Evolutionary conservation across 2,329 filamentous ascomycete species (phyloP).

Genomic region (Albophoma yamanashiensis): DNA sequence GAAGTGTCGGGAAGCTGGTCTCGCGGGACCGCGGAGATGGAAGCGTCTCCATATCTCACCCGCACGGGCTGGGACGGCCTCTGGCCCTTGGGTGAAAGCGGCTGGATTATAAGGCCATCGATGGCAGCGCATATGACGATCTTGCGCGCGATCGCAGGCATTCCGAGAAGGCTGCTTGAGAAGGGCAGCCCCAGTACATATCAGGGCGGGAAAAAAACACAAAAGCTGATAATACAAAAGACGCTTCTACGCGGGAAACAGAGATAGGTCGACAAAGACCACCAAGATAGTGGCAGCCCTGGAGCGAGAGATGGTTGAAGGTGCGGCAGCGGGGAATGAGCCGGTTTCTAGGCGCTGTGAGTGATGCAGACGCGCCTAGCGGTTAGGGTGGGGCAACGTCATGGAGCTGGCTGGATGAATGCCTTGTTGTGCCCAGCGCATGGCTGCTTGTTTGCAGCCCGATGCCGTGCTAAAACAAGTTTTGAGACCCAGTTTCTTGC

Average conservation of each 20-base stretch:
- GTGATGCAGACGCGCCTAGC: neutral
- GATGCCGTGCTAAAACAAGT: neutral
- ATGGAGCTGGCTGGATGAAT: neutral
- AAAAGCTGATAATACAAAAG: neutral
- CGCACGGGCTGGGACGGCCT: conserved; percentile 46
- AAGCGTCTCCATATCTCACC: conserved; percentile 58
- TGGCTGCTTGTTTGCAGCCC: neutral
- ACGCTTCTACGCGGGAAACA: neutral
- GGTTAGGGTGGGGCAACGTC: neutral
- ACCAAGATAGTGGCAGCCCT: neutral
- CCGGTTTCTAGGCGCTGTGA: neutral
- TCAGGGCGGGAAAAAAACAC: neutral
- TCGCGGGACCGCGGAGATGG: conserved; percentile 30
- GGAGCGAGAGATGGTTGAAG: neutral
- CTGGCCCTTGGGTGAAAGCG: conserved; percentile 51
- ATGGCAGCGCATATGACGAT: conserved; percentile 69
- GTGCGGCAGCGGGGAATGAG: neutral
- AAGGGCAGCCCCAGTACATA: neutral
- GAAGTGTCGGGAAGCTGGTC: conserved; percentile 34
- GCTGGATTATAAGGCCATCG: conserved; percentile 75
- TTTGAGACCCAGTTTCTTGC: neutral
- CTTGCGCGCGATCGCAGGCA: conserved; percentile 73
- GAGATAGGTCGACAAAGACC: neutral
- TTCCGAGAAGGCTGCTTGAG: conserved; percentile 23
- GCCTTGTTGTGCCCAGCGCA: neutral